These are phyloP conservation scores for Beta vulgaris DNA, from an alignment of 148 eudicot species.

Conservation along the genomic window DNA sequence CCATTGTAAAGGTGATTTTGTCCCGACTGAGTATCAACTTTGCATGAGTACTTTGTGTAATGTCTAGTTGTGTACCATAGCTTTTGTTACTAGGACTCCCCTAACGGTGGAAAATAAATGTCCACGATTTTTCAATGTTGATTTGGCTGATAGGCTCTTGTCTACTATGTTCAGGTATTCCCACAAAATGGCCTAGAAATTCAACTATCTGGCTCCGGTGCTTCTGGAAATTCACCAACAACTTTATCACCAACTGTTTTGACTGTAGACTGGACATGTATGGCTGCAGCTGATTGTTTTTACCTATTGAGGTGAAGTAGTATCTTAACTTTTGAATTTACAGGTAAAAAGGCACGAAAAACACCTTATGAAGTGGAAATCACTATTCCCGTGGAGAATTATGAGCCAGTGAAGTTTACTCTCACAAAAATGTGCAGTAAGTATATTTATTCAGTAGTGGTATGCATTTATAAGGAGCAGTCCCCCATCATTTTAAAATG, in stretches of 20 bases:
- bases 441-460: slow-evolving; percentile 20
- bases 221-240: slow-evolving; percentile 73
- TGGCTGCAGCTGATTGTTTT: not conserved
- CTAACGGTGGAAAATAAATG: not conserved
- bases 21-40: too few relatives aligned
- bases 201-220: slow-evolving; percentile 75
- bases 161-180: slow-evolving; percentile 40
- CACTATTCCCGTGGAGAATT: slow-evolving; percentile 66
- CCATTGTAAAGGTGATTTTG: slow-evolving; percentile 58
- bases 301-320: not conserved
- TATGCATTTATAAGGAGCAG: not conserved
- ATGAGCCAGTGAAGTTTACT: slow-evolving; percentile 72
- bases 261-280: slow-evolving; percentile 88
- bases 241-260: slow-evolving; percentile 77
- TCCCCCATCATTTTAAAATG: not conserved
- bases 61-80: too few relatives aligned
- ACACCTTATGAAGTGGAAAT: slow-evolving; percentile 76
- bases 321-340: slow-evolving; percentile 11
- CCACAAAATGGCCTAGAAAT: slow-evolving; percentile 80
- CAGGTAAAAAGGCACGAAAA: slow-evolving; percentile 59
- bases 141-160: not conserved
- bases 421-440: slow-evolving; percentile 82
- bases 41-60: too few relatives aligned
- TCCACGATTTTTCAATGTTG: not conserved
- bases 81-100: not conserved